A percentile compares a stretch with the other conserved stretches of the same genome.
Evolutionary conservation across 805 yeast species (phyloP).

Genomic region (Phaffomyces thermotolerans): DNA sequence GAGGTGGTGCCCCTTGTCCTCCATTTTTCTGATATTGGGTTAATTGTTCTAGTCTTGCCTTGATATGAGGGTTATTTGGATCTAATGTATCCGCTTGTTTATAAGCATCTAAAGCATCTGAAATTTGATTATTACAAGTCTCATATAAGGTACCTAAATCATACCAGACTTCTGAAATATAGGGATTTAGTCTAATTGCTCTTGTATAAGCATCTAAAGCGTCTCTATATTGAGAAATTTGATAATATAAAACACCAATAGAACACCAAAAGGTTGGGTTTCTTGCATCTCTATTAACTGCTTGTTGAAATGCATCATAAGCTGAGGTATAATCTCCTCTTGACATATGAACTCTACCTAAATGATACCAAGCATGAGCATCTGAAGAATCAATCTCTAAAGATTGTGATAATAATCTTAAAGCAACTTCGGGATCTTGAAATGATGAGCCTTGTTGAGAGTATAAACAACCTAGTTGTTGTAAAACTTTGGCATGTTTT

Average conservation of each 20-base stretch:
- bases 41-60: conserved; percentile 84
- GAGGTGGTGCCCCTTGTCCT: conserved; percentile 43
- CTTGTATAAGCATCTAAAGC: conserved; percentile 97
- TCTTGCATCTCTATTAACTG: conserved; percentile 92
- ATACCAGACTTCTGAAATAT: conserved; percentile 97
- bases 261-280: conserved; percentile 98
- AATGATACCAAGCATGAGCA: conserved; percentile 95
- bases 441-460: conserved; percentile 64
- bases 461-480: conserved; percentile 91
- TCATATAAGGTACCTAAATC: conserved; percentile 96
- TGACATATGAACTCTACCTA: conserved; percentile 96
- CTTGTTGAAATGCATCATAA: conserved; percentile 97
- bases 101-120: conserved; percentile 95
- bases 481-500: conserved; percentile 91
- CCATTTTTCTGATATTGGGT: conserved; percentile 66
- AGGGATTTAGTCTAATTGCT: conserved; percentile 92
- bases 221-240: conserved; percentile 91
- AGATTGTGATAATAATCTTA: conserved; percentile 76
- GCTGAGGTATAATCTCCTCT: conserved; percentile 93
- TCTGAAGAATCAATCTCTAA: conserved; percentile 84
- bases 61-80: conserved; percentile 90
- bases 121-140: conserved; percentile 91
- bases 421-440: conserved; percentile 77
- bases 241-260: conserved; percentile 92
- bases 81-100: conserved; percentile 94